Evolutionary conservation across 2,329 filamentous ascomycete species (phyloP).

Genomic region (Lojkania enalia): DNA sequence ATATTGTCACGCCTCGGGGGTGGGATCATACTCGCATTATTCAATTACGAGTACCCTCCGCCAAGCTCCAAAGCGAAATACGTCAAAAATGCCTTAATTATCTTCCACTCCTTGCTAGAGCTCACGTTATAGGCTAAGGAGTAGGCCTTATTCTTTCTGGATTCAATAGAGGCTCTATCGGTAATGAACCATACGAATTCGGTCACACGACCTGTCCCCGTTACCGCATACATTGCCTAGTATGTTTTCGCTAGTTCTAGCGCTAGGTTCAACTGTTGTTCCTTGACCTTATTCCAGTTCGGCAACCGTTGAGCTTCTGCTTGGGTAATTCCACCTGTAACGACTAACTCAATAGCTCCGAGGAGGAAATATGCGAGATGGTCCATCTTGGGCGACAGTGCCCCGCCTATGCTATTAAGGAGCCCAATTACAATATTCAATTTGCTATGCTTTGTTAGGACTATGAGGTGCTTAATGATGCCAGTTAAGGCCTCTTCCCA

Average conservation of each 20-base stretch:
- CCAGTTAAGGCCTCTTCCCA: conserved; percentile 84
- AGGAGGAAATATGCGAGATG: conserved; percentile 95
- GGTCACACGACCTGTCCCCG: conserved; percentile 79
- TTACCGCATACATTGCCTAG: conserved; percentile 91
- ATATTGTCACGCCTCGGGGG: no score
- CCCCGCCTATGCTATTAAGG: conserved; percentile 66
- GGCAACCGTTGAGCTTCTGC: conserved; percentile 69
- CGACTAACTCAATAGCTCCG: conserved; percentile 84
- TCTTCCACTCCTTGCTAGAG: no score
- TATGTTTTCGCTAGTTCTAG: conserved; percentile 90
- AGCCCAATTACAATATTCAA: conserved; percentile 87
- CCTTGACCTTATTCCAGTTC: conserved; percentile 73
- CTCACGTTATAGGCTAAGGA: no score
- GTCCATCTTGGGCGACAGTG: conserved; percentile 85
- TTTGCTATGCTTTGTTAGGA: conserved; percentile 75
- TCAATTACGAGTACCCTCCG: no score
- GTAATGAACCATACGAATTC: conserved; percentile 89
- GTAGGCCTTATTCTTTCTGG: no score
- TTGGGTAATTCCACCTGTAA: conserved; percentile 74
- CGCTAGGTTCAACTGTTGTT: conserved; percentile 81
- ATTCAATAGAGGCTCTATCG: no score
- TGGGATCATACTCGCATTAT: no score
- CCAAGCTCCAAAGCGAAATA: no score
- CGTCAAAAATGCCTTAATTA: no score
- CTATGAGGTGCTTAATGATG: conserved; percentile 83